Evolutionary conservation across 495 filamentous ascomycete species (phyloP), one percentile per base, ranked within the genome.

Genomic region (Penicillium riverlandense): DNA sequence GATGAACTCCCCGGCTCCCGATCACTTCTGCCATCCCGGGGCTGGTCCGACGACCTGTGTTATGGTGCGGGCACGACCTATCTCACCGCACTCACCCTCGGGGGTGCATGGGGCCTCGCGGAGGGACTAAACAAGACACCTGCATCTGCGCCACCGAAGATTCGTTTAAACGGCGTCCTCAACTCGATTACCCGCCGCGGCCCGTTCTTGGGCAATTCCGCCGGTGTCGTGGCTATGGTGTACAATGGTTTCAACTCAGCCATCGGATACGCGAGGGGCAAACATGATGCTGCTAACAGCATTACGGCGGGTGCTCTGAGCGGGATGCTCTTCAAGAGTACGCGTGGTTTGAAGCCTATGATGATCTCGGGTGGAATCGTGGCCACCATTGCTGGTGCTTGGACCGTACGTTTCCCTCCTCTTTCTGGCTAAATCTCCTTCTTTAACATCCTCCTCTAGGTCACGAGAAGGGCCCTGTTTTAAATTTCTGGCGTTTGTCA

Each of bases 31-130:
- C 94, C 94, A 5, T 95, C 90, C 27, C 84, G 94, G 60, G 92
- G 92, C 53, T 98, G 94, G 82, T 92, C 87, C 40, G 92, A 98
- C 61, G 92, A 98, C 65, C 80, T 98, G 39, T 97, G 92, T 68
- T 98, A 98, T 61, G 94, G 94, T 55, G 90, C 91, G 16, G 92
- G 92, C 43, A 82, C 90, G 31, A 95, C 88, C 50, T 98, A 98
- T 65, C 77, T 98, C 40, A 71, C 82, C 9, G 92, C 83, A 1
- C 71, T 98, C 49, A 77, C 86, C n/a, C 41, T 94, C 34, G 92
- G 92, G 55, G 92, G 92, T 44, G 80, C 78, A 40, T 97, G 90
- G 90, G 92, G 92, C 35, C 62, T 97, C 45, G 80, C 82, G 29
- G 92, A 98, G 67, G 92, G 92, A 5, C 60, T 97, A 43, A 78